Conservation (phyloP, 129 eudicot genomes). For the Lonicera japonica region DNA sequence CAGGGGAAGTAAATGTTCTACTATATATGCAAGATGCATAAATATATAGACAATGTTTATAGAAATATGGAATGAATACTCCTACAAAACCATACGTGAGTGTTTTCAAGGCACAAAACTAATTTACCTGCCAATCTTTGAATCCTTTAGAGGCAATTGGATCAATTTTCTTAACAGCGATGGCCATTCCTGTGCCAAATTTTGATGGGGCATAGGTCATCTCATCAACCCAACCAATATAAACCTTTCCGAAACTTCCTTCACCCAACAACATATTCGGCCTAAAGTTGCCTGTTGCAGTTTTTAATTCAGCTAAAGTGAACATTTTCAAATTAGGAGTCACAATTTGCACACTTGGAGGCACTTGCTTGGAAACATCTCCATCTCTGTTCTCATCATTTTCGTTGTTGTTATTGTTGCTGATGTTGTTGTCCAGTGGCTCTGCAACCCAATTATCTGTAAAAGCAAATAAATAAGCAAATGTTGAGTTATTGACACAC, state of each 20-base stretch:
- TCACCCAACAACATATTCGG: slow-evolving; percentile 21
- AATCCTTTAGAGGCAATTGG: slow-evolving; percentile 13
- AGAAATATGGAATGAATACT: no score
- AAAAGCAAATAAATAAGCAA: not conserved
- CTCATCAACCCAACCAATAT: slow-evolving; percentile 27
- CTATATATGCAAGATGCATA: no score
- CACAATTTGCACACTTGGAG: slow-evolving; percentile 5
- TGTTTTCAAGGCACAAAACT: not conserved
- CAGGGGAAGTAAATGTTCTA: not conserved
- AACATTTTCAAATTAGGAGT: slow-evolving; percentile 25
- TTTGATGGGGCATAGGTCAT: slow-evolving; percentile 17
- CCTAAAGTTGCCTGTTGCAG: slow-evolving; percentile 31
- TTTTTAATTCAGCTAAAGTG: slow-evolving; percentile 26
- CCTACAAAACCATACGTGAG: no score
- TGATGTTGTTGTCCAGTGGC: slow-evolving; percentile 5
- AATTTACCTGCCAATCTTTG: slow-evolving; percentile 35
- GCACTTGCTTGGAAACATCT: slow-evolving; percentile 2
- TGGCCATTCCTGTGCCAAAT: slow-evolving; percentile 18
- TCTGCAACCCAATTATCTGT: slow-evolving; percentile 5
- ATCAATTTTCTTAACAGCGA: slow-evolving; percentile 27
- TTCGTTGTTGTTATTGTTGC: not conserved
- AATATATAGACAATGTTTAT: no score
- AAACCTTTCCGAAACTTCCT: no score
- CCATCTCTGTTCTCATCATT: not conserved
- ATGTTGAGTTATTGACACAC: no score